These are phyloP conservation scores for Solanum rostratum DNA, from an alignment of 257 asterid genomes.

Conservation along the genomic window DNA sequence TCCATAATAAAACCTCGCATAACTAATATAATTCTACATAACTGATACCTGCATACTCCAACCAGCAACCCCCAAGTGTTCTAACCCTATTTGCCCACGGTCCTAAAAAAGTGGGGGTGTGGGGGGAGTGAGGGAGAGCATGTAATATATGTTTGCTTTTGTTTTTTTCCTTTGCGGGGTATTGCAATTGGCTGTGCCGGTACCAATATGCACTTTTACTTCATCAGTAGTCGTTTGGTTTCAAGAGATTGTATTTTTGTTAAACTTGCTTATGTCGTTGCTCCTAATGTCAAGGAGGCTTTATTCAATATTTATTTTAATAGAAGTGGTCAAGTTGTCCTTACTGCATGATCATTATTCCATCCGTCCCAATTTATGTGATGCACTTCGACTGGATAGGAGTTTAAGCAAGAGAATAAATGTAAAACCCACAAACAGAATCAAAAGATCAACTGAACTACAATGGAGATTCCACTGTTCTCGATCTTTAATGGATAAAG, in stretches of 20 bases:
- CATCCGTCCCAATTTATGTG: background rate
- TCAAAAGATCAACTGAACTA: background rate
- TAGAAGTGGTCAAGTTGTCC: background rate
- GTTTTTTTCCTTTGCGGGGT: background rate
- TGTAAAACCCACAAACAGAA: background rate
- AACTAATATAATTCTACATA: too few relatives aligned
- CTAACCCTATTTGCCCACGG: background rate
- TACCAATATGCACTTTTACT: background rate
- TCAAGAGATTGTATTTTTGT: background rate
- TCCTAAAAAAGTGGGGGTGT: background rate
- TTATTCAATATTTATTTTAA: background rate
- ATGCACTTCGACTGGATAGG: background rate
- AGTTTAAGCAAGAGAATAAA: background rate
- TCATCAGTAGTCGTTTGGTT: background rate
- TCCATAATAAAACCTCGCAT: too few relatives aligned
- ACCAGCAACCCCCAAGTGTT: background rate
- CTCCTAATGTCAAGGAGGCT: background rate
- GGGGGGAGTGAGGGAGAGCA: background rate
- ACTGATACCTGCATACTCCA: too few relatives aligned
- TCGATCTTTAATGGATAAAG: background rate
- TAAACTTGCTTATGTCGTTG: background rate
- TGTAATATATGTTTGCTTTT: background rate
- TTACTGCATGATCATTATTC: background rate
- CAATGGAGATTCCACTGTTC: background rate
- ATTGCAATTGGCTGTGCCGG: background rate